These are phyloP conservation scores for Porogramme epimiltina DNA, from an alignment of 1,284 basidiomycete genomes.

Conservation along the genomic window DNA sequence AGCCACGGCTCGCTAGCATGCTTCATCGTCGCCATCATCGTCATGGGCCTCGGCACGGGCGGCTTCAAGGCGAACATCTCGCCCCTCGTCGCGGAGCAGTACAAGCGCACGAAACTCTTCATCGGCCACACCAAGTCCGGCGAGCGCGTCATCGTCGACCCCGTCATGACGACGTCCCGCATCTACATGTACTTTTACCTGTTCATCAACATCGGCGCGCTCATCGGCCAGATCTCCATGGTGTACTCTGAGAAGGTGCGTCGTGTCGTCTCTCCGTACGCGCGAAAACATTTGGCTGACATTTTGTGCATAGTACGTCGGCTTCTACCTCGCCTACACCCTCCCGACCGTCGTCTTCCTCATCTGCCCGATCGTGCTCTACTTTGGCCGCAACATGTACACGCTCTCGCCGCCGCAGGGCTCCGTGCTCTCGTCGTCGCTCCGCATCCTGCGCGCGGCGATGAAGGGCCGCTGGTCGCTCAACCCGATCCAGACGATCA, in stretches of 20 bases:
- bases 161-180: slow-evolving; percentile 66
- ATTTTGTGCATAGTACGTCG: slow-evolving; percentile 51
- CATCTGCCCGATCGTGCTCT: slow-evolving; percentile 73
- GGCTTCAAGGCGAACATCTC: slow-evolving; percentile 84
- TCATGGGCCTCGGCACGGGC: slow-evolving; percentile 70
- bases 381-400: slow-evolving; percentile 68
- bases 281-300: background rate
- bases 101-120: slow-evolving; percentile 57
- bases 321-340: slow-evolving; percentile 71
- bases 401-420: slow-evolving; percentile 70
- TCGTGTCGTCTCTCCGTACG: background rate
- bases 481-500: slow-evolving; percentile 53
- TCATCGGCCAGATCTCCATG: slow-evolving; percentile 72
- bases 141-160: slow-evolving; percentile 84
- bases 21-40: slow-evolving; percentile 66
- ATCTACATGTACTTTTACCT: slow-evolving; percentile 84
- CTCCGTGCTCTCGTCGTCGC: slow-evolving; percentile 64
- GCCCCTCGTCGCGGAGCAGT: slow-evolving; percentile 81
- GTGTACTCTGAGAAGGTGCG: slow-evolving; percentile 71
- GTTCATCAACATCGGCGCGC: slow-evolving; percentile 78
- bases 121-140: slow-evolving; percentile 57
- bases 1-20: slow-evolving; percentile 56
- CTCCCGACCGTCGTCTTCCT: slow-evolving; percentile 72
- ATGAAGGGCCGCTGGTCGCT: slow-evolving; percentile 56
- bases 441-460: slow-evolving; percentile 54